A percentile compares a stretch with the other conserved stretches of the same genome.
phyloP scores from a whole-genome alignment of 2,329 filamentous ascomycete species.

The Bipolaris cookei region DNA sequence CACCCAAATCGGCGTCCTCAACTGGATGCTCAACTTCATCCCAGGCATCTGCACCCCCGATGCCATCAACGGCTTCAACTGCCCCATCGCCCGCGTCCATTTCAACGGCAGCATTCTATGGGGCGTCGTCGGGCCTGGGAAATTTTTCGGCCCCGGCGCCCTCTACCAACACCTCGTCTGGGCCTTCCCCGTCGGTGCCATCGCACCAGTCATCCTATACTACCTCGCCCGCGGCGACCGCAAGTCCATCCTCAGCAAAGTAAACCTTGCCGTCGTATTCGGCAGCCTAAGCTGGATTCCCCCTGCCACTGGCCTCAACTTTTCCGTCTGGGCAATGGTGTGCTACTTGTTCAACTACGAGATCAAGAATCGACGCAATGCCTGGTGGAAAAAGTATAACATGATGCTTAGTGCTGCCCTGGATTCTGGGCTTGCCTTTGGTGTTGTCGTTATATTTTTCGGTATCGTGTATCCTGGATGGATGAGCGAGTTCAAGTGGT shows the following conservation, averaged over 20 bases:
- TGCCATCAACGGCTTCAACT: constrained; percentile 87
- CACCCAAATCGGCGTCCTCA: constrained; percentile 82
- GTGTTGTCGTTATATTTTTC: constrained; percentile 84
- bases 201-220: constrained; percentile 78
- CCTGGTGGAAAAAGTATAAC: constrained; percentile 91
- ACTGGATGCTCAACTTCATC: constrained; percentile 87
- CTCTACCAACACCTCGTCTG: constrained; percentile 79
- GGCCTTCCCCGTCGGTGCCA: constrained; percentile 78
- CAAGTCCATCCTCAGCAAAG: constrained; percentile 71
- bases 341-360: constrained; percentile 85
- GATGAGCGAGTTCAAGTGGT: constrained; percentile 79
- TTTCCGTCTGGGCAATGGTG: constrained; percentile 83
- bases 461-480: constrained; percentile 81
- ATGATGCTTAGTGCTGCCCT: constrained; percentile 86
- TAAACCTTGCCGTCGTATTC: constrained; percentile 83
- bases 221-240: constrained; percentile 65
- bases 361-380: constrained; percentile 70
- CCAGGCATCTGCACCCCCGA: constrained; percentile 76
- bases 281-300: constrained; percentile 86
- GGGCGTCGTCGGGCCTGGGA: constrained; percentile 82
- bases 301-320: constrained; percentile 81
- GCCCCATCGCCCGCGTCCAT: constrained; percentile 83
- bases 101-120: constrained; percentile 91
- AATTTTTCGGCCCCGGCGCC: constrained; percentile 80
- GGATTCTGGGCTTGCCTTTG: constrained; percentile 82